A percentile compares a stretch with the other conserved stretches of the same genome.
These are phyloP conservation scores for Saccharomycopsis guyanensis DNA, from an alignment of 805 yeast species.

Conservation along the genomic window DNA sequence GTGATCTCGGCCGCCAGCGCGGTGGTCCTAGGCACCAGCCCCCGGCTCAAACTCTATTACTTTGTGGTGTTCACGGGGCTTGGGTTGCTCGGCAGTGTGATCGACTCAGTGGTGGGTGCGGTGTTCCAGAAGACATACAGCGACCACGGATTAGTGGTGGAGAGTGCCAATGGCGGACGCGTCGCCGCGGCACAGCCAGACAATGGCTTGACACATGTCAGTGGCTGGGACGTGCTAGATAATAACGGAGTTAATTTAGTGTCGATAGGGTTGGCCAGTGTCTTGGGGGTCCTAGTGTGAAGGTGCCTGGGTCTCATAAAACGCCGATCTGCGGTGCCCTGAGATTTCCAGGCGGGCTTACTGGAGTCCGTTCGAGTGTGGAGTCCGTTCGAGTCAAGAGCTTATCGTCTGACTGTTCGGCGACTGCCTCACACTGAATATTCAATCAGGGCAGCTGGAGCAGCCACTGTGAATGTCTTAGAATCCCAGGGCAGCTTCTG, in stretches of 20 bases:
- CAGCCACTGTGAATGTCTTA: too few species aligned
- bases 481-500: too few species aligned
- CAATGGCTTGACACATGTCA: slow-evolving; percentile 23
- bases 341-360: too few species aligned
- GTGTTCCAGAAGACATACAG: slow-evolving; percentile 31
- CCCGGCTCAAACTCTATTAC: too few species aligned
- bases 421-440: too few species aligned
- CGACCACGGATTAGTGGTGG: slow-evolving; percentile 27
- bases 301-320: too few species aligned
- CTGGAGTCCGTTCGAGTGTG: too few species aligned
- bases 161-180: slow-evolving; percentile 30
- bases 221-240: slow-evolving; percentile 32
- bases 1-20: slow-evolving; percentile 26
- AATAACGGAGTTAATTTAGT: slow-evolving; percentile 35
- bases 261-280: slow-evolving; percentile 27
- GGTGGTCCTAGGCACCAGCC: slow-evolving; percentile 13
- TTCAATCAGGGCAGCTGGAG: too few species aligned
- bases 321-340: too few species aligned
- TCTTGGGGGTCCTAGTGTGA: neutral
- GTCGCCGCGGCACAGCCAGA: slow-evolving; percentile 22
- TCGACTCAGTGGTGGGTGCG: slow-evolving; percentile 39
- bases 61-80: slow-evolving; percentile 24
- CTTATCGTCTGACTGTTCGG: too few species aligned
- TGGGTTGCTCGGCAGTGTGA: slow-evolving; percentile 33
- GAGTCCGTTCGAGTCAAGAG: too few species aligned